Evolutionary conservation across 345 rosid genomes (phyloP).

Genomic region (Bruguiera gymnorhiza): DNA sequence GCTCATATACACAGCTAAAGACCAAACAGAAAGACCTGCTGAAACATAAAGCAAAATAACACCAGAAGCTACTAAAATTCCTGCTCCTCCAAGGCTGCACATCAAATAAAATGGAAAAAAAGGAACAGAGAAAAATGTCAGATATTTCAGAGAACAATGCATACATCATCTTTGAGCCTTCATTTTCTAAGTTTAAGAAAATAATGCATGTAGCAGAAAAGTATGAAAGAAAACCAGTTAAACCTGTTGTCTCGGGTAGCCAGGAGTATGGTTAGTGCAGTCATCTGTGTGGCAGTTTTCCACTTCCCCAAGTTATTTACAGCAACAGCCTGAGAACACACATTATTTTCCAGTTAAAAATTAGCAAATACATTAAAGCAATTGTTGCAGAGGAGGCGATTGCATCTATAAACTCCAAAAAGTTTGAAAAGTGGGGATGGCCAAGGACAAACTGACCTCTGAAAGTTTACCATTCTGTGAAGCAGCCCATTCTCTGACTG

Average conservation of each 20-base stretch:
- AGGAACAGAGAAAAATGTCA: not conserved
- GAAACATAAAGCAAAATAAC: constrained; percentile 81
- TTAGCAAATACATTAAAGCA: not conserved
- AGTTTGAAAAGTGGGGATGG: not conserved
- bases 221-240: not conserved
- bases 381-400: not conserved
- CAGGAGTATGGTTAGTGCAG: constrained; percentile 78
- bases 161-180: not conserved
- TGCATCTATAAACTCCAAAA: not conserved
- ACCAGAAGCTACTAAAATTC: constrained; percentile 57
- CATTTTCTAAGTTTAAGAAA: not conserved
- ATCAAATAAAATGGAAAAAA: not conserved
- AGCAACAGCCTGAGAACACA: constrained; percentile 73
- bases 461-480: constrained; percentile 77
- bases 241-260: constrained; percentile 83
- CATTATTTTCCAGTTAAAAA: not conserved
- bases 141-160: constrained; percentile 1
- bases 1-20: constrained; percentile 78
- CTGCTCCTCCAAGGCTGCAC: constrained; percentile 58
- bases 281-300: constrained; percentile 99
- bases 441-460: constrained; percentile 48
- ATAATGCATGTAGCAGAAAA: not conserved
- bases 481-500: constrained; percentile 99
- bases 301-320: constrained; percentile 96
- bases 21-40: constrained; percentile 90